A percentile compares a stretch with the other conserved stretches of the same genome.
Evolutionary conservation across 306 rosid species (phyloP).

Genomic region (Crotalaria pallida): DNA sequence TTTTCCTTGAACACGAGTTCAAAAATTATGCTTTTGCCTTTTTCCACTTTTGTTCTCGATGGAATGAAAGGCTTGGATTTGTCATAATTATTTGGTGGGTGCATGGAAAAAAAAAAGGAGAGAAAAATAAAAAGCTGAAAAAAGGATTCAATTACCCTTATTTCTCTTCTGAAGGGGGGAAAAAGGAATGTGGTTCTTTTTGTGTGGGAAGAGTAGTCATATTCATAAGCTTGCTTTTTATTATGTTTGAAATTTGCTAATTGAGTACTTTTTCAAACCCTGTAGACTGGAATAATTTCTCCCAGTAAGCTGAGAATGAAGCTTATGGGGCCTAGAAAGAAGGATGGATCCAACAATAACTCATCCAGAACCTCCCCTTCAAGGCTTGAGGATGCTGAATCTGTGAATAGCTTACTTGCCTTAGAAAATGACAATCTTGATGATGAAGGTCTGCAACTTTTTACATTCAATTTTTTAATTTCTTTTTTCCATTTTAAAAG

Average conservation of each 20-base stretch:
- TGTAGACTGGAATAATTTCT: slow-evolving; percentile 88
- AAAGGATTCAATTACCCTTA: slow-evolving; percentile 8
- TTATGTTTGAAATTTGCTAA: slow-evolving; percentile 7
- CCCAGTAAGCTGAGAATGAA: slow-evolving; percentile 95
- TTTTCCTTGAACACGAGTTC: not conserved
- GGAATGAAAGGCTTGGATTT: slow-evolving; percentile 28
- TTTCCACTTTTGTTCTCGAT: slow-evolving; percentile 15
- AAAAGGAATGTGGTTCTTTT: not conserved
- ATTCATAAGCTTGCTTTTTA: slow-evolving; percentile 2
- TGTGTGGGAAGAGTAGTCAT: not conserved
- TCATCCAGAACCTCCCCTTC: slow-evolving; percentile 96
- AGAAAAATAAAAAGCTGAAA: not conserved
- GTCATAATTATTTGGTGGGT: slow-evolving; percentile 25
- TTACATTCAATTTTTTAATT: not conserved
- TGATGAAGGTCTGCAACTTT: slow-evolving; percentile 57
- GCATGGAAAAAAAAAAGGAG: not conserved
- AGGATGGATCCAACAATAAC: slow-evolving; percentile 82
- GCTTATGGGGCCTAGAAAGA: slow-evolving; percentile 73
- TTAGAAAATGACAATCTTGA: slow-evolving; percentile 43
- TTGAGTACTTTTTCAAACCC: not conserved
- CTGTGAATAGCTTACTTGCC: slow-evolving; percentile 60
- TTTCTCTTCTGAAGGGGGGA: slow-evolving; percentile 1
- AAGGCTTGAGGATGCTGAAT: slow-evolving; percentile 63
- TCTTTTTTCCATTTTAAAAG: no score
- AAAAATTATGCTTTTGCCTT: slow-evolving; percentile 21